Base-by-base conservation (phyloP, 306 rosid species). In the Prosopis cineraria region DNA sequence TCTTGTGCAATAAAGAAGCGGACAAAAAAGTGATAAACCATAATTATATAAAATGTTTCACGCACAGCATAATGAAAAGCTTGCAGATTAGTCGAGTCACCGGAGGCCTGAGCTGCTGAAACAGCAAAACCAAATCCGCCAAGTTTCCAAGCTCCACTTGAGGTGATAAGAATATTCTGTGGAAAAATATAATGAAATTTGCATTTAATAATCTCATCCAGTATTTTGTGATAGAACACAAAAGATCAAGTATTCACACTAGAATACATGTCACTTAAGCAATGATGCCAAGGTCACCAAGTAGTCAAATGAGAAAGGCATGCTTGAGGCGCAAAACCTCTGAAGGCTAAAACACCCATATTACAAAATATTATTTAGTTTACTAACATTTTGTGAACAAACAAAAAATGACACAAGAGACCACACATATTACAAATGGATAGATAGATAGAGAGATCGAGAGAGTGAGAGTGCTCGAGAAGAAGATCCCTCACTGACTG, bases 61-160 rank as follows among this genome's bases (percentile, higher is more conserved):
- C 97, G 84, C 84, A 96, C 99, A 31, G 97, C 87, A 77, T 93
- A 96, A 85, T 96, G 98, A 89, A 96, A 96, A 79, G 90, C 78
- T 59, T 80, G 97, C 71, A 79, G 29, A 82, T 84, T 89, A 78
- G 92, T 73, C 58, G 81, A 78, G 84, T 93, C 93, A 64, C 87
- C 88, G 56, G 87, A 70, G 67, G 87, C 67, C 73, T 86, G 89
- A 78, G 89, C 90, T 59, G 89, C 77, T 77, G 98, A 80, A 70
- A 88, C 84, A 68, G 99, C 91, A 88, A 93, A 93, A 83, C 99
- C 91, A 83, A 96, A 96, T 75, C 99, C 99, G 64, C 91, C 91
- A 39, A 96, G 98, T 85, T 96, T 96, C 99, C 99, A 96, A 74
- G 99, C 98, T 86, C 99, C 99, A 84, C 93, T 91, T 84, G 89